These are phyloP conservation scores for Gastrolobium bilobum DNA, from an alignment of 306 rosid species.

Conservation along the genomic window DNA sequence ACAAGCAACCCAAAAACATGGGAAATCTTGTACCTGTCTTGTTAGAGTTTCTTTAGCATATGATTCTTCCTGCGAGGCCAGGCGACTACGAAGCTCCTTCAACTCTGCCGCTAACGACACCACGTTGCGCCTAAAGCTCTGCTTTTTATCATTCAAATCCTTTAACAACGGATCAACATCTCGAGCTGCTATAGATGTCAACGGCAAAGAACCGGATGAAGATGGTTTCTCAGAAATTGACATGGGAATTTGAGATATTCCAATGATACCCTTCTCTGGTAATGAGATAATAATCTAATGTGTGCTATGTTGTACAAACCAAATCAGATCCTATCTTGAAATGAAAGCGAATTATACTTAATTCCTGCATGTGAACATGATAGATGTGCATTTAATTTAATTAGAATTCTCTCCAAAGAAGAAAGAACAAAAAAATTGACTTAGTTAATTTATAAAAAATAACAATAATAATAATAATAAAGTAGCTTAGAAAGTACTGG, in stretches of 20 bases:
- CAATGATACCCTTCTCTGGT: slow-evolving; percentile 1
- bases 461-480: not conserved
- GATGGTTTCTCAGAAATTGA: slow-evolving; percentile 66
- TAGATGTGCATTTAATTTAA: slow-evolving; percentile 60
- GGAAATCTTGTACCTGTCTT: slow-evolving; percentile 71
- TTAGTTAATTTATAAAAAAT: not conserved
- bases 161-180: slow-evolving; percentile 83
- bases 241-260: slow-evolving; percentile 55
- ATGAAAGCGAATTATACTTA: slow-evolving; percentile 51
- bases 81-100: slow-evolving; percentile 83
- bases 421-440: not conserved
- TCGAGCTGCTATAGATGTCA: slow-evolving; percentile 43
- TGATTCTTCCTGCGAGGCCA: slow-evolving; percentile 83
- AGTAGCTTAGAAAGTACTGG: slow-evolving; percentile 40
- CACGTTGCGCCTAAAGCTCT: slow-evolving; percentile 87
- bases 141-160: slow-evolving; percentile 91
- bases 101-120: slow-evolving; percentile 89
- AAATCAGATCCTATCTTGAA: slow-evolving; percentile 51
- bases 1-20: slow-evolving; percentile 43
- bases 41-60: slow-evolving; percentile 75
- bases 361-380: slow-evolving; percentile 61
- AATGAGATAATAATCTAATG: not conserved
- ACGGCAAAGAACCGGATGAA: slow-evolving; percentile 16
- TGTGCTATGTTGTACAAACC: not conserved
- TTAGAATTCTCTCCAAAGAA: slow-evolving; percentile 35